phyloP scores from a whole-genome alignment of 805 yeast genomes.

The Metschnikowia hibisci region DNA sequence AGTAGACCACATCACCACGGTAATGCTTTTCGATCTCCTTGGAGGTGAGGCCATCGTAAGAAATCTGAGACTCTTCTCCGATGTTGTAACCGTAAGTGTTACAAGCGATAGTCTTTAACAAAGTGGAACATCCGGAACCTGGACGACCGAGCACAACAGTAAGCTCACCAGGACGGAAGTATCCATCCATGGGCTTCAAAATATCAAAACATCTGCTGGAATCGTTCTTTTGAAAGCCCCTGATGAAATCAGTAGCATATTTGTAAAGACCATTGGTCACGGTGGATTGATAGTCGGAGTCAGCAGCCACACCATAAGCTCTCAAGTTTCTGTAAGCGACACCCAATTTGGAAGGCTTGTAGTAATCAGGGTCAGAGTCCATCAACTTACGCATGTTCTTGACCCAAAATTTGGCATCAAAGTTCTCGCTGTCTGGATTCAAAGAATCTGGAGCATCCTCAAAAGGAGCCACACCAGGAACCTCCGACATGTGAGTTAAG shows the following conservation, averaged over 20 bases:
- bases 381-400: conserved; percentile 55
- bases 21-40: conserved; percentile 47
- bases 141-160: conserved; percentile 77
- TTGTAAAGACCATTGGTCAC: conserved; percentile 37
- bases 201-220: conserved; percentile 40
- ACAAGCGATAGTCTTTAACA: conserved; percentile 61
- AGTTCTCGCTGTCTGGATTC: conserved; percentile 57
- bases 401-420: conserved; percentile 63
- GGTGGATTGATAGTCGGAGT: conserved; percentile 63
- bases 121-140: conserved; percentile 75
- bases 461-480: conserved; percentile 21
- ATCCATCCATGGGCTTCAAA: conserved; percentile 63
- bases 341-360: conserved; percentile 58
- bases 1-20: conserved; percentile 67
- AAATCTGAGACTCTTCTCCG: conserved; percentile 42
- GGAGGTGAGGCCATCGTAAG: conserved; percentile 54
- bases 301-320: conserved; percentile 64
- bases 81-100: conserved; percentile 58
- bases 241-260: conserved; percentile 15
- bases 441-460: conserved; percentile 23
- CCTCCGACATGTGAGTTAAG: conserved; percentile 42
- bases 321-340: conserved; percentile 55
- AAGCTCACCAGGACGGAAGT: conserved; percentile 58
- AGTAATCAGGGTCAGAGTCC: conserved; percentile 56
- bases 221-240: conserved; percentile 16